Evolutionary conservation across 768 basidiomycete genomes (phyloP).

Genomic region (Cyclocybe cylindracea): DNA sequence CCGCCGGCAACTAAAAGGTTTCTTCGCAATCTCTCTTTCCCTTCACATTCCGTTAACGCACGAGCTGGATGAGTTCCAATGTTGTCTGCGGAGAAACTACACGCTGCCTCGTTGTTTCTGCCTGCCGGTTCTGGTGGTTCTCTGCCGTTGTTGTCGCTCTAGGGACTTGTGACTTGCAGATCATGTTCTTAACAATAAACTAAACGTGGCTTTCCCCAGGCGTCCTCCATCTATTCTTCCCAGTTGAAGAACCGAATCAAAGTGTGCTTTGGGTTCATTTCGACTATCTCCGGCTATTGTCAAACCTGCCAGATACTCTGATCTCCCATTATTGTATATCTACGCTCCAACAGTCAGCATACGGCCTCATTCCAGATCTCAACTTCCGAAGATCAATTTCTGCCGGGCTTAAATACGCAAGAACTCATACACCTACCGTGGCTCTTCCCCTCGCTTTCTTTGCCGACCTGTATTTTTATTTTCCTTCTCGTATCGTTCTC

Average conservation of each 20-base stretch:
- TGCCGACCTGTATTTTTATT: slow-evolving; percentile 12
- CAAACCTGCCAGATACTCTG: slow-evolving; percentile 1
- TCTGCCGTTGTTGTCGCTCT: slow-evolving; percentile 11
- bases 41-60: too few relatives aligned
- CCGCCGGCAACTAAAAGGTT: too few relatives aligned
- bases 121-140: slow-evolving; percentile 21
- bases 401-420: slow-evolving; percentile 6
- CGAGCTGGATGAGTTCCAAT: neutral
- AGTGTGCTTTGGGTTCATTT: slow-evolving; percentile 5
- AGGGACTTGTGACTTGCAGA: slow-evolving; percentile 17
- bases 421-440: neutral
- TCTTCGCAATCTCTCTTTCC: too few relatives aligned
- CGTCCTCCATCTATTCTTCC: slow-evolving; percentile 15
- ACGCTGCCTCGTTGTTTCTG: slow-evolving; percentile 34
- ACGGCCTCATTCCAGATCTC: neutral
- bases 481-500: slow-evolving; percentile 8
- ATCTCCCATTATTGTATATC: slow-evolving; percentile 9
- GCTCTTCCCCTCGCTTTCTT: slow-evolving; percentile 3
- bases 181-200: slow-evolving; percentile 33
- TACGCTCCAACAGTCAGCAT: neutral
- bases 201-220: slow-evolving; percentile 23
- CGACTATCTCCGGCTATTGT: slow-evolving; percentile 6
- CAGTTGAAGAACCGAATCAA: neutral
- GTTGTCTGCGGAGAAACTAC: slow-evolving; percentile 2
- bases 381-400: slow-evolving; percentile 1